phyloP scores from a whole-genome alignment of 306 rosid genomes.

The Cucumis sativus region DNA sequence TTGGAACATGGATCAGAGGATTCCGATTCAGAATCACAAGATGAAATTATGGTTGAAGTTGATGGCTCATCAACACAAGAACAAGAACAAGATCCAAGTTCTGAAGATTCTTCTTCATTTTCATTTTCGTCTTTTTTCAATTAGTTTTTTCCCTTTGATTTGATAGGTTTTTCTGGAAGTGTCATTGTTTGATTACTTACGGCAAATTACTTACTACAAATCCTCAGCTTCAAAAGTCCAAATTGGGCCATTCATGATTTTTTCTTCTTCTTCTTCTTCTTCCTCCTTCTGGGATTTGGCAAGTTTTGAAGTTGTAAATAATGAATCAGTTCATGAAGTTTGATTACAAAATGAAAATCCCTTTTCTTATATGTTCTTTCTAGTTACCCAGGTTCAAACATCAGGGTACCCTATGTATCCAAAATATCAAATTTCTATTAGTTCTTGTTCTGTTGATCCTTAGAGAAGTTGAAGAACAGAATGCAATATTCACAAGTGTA shows the following conservation, averaged over 20 bases:
- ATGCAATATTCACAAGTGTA: neutral
- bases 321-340: neutral
- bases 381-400: neutral
- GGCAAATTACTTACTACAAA: neutral
- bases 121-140: neutral
- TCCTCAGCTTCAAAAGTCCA: neutral
- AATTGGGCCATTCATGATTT: neutral
- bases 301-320: neutral
- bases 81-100: neutral
- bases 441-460: neutral
- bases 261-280: neutral
- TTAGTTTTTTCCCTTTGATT: neutral
- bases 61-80: neutral
- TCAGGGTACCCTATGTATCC: neutral
- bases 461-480: neutral
- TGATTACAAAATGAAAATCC: neutral
- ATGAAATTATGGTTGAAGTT: neutral
- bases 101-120: neutral
- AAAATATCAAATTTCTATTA: neutral
- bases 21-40: neutral
- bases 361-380: neutral
- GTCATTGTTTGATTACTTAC: neutral
- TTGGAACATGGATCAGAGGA: constrained; percentile 6
- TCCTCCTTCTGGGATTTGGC: neutral
- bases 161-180: neutral